Evolutionary conservation across 2,329 filamentous ascomycete species (phyloP).

Genomic region (Dryadomyces sulphureus): DNA sequence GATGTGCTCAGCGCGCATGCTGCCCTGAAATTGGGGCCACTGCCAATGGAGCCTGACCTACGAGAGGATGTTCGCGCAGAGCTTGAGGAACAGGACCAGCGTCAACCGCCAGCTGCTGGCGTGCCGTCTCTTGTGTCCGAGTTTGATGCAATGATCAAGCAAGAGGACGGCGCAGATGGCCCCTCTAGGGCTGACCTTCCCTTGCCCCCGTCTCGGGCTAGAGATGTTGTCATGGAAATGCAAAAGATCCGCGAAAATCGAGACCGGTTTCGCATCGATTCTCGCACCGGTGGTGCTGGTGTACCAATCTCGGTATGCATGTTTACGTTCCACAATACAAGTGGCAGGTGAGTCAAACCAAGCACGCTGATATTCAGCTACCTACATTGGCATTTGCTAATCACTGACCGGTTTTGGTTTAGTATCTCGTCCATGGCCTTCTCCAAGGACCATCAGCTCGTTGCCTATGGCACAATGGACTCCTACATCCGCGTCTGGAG

Average conservation of each 20-base stretch:
- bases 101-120: constrained; percentile 56
- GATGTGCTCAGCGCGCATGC: constrained; percentile 42
- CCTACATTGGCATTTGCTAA: constrained; percentile 12
- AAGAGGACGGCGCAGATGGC: constrained; percentile 74
- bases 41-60: constrained; percentile 72
- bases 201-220: constrained; percentile 71
- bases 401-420: not conserved
- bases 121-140: constrained; percentile 67
- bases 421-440: constrained; percentile 92
- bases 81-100: constrained; percentile 70
- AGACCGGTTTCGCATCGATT: constrained; percentile 79
- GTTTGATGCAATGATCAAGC: constrained; percentile 77
- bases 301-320: constrained; percentile 81
- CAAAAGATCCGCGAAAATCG: constrained; percentile 87
- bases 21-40: constrained; percentile 58
- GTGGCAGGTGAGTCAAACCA: constrained; percentile 54
- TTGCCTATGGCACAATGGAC: constrained; percentile 79
- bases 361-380: not conserved
- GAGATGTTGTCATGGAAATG: constrained; percentile 88
- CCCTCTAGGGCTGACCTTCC: constrained; percentile 69
- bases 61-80: constrained; percentile 78
- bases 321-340: constrained; percentile 97
- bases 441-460: constrained; percentile 75
- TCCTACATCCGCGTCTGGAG: constrained; percentile 95
- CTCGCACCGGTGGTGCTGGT: constrained; percentile 68